These are phyloP conservation scores for Lagenaria siceraria DNA, from an alignment of 306 rosid genomes.

Conservation along the genomic window DNA sequence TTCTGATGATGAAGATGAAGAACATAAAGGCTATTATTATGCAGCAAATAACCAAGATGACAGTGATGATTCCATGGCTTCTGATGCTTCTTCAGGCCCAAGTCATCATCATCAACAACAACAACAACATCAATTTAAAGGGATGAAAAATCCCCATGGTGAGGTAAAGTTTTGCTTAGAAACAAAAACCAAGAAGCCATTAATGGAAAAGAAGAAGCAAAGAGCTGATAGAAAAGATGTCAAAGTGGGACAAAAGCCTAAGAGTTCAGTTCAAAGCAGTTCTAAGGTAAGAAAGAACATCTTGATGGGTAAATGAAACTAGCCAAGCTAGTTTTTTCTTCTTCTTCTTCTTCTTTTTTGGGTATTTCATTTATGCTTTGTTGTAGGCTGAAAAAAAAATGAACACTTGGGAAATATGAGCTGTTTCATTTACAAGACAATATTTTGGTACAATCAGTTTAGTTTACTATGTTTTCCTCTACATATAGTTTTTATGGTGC, in stretches of 20 bases:
- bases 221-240: conserved; percentile 13
- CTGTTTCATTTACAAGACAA: not conserved
- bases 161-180: conserved; percentile 16
- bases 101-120: conserved; percentile 14
- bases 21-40: not conserved
- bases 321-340: not conserved
- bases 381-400: not conserved
- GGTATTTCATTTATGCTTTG: conserved; percentile 11
- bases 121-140: not conserved
- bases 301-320: conserved; percentile 20
- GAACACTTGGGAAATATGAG: not conserved
- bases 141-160: not conserved
- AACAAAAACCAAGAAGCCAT: conserved; percentile 20
- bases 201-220: conserved; percentile 15
- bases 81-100: conserved; percentile 97
- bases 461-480: not conserved
- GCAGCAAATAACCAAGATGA: conserved; percentile 23
- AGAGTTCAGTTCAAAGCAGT: conserved; percentile 20
- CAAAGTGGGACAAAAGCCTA: conserved; percentile 21
- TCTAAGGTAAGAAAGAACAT: conserved; percentile 29
- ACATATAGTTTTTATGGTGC: not conserved
- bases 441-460: not conserved
- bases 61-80: conserved; percentile 94
- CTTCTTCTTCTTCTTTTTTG: not conserved
- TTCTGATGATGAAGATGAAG: conserved; percentile 6